These are phyloP conservation scores for Plasmodium blacklocki DNA, from an alignment of 169 alveolate genomes.

Conservation along the genomic window DNA sequence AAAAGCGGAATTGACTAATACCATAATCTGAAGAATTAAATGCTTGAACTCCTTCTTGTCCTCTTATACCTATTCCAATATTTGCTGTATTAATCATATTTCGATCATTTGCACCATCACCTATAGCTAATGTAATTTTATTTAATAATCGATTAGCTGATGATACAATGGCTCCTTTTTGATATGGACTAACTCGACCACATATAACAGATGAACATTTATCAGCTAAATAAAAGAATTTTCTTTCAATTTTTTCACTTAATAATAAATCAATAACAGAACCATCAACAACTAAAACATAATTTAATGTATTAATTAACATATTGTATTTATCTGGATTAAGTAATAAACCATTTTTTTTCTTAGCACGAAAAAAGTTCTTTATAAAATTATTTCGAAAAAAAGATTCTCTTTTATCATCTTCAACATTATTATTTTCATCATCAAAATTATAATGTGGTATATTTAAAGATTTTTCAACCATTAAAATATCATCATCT, in stretches of 20 bases:
- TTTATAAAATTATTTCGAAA: slow-evolving; percentile 4
- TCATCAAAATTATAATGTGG: slow-evolving; percentile 57
- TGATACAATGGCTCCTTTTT: slow-evolving; percentile 90
- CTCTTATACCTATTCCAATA: slow-evolving; percentile 98
- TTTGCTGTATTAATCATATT: slow-evolving; percentile 98
- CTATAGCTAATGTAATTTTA: slow-evolving; percentile 92
- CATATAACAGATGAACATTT: slow-evolving; percentile 78
- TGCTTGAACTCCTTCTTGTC: slow-evolving; percentile 98
- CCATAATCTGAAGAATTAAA: slow-evolving; percentile 93
- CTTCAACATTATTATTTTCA: slow-evolving; percentile 1
- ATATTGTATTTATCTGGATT: slow-evolving; percentile 42
- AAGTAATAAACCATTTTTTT: slow-evolving; percentile 28
- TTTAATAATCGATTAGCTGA: slow-evolving; percentile 81
- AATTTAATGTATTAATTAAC: slow-evolving; percentile 18
- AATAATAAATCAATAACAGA: slow-evolving; percentile 40
- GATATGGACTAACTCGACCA: slow-evolving; percentile 83
- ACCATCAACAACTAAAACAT: slow-evolving; percentile 71
- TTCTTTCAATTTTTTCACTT: slow-evolving; percentile 73
- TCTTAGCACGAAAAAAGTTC: slow-evolving; percentile 1
- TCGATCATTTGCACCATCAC: slow-evolving; percentile 99
- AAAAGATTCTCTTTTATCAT: not conserved
- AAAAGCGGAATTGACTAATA: slow-evolving; percentile 90
- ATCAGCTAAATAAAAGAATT: slow-evolving; percentile 77
- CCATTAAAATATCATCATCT: slow-evolving; percentile 51
- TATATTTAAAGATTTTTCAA: slow-evolving; percentile 46